Base-by-base conservation (phyloP, 2,329 filamentous ascomycete species). In the Aspergillus sp. region DNA sequence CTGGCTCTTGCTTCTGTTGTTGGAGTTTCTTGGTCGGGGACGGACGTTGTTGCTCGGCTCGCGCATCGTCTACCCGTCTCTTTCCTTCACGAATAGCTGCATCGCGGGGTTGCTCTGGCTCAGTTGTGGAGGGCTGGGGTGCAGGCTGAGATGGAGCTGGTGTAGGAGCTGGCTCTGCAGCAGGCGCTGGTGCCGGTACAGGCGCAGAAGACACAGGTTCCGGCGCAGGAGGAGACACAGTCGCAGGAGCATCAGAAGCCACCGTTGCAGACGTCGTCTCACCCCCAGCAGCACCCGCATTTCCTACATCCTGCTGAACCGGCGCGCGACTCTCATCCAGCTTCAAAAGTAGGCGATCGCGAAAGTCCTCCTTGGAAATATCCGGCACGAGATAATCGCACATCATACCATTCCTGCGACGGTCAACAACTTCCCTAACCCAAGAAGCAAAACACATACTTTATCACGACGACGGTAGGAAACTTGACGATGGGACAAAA, bases 401-500 rank as follows among this genome's bases (percentile, higher is more conserved):
- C 13, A 96, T 79, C 63, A 90, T 85, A 8, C 90, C 91, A 75
- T 92, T 90, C 71, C 86, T 88, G 65, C 41, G 8, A n/a, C 12
- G 17, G 61, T 71, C 61, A 72, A 62, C 60, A 36, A 19, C 15
- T 39, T 12, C 15, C 39, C 25, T 0, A 52, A 19, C 7, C 4
- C 17, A 17, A n/a, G 43, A 15, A 36, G 25, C 3, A 43, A n/a
- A 9, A 38, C 36, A 60, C 83, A 55, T 79, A 89, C 85, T 88
- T 87, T 67, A 97, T 93, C 19, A 96, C 81, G 15, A 97, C 84
- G 8, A 97, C 78, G 1, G 90, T 90, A 0, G 94, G 93, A n/a
- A 87, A 87, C 66, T 87, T 87, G 1, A 86, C 84, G n/a, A 97
- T 80, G 0, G 91, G 91, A 69, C 91, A 96, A 69, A 97, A 91